Evolutionary conservation across 2,329 filamentous ascomycete genomes (phyloP), one percentile per base, ranked within the genome.

Genomic region (Cordyceps farinosa): DNA sequence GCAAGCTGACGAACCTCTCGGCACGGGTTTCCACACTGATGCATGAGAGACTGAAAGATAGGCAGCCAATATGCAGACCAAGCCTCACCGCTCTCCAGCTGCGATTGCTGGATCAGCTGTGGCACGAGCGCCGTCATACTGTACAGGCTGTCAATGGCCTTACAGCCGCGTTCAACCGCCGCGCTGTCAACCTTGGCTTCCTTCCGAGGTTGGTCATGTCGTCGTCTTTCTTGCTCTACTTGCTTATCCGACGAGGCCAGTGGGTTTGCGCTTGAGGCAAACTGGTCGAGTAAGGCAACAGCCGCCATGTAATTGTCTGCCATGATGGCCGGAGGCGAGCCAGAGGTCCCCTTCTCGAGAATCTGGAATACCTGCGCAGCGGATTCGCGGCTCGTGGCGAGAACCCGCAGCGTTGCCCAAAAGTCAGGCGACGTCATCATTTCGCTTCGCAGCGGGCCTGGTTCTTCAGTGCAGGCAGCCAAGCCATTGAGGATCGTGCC

Each of bases 61-160:
- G 94, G 95, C 15, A 93, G 88, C 95, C 95, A 99, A 75, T 99
- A 99, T 9, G 95, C 92, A 57, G 92, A 92, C 95, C 95, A 99
- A 15, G 95, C 90, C 82, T 97, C 90, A 64, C 83, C 91, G 65
- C 85, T 89, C 72, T 97, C 95, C 2, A 98, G 86, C 70, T 97
- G 94, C 29, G 93, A 97, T 72, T 97, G 91, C 72, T 92, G 86
- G 80, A 99, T 97, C 42, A 98, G 84, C 60, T 88, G 84, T 2
- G 94, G 92, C 30, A 96, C 92, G 47, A 92, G 87, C 60, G 82
- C 82, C 1, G 92, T 96, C 77, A 98, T 85, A 66, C 88, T 86
- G 70, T 93, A 92, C 58, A 98, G 89, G 63, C 94, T 86, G 34
- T 85, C 85, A 67, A 98, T 86, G 5, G 94, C 91, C 71, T 91